These are phyloP conservation scores for Ilyonectria destructans DNA, from an alignment of 2,329 filamentous ascomycete genomes.

Conservation along the genomic window DNA sequence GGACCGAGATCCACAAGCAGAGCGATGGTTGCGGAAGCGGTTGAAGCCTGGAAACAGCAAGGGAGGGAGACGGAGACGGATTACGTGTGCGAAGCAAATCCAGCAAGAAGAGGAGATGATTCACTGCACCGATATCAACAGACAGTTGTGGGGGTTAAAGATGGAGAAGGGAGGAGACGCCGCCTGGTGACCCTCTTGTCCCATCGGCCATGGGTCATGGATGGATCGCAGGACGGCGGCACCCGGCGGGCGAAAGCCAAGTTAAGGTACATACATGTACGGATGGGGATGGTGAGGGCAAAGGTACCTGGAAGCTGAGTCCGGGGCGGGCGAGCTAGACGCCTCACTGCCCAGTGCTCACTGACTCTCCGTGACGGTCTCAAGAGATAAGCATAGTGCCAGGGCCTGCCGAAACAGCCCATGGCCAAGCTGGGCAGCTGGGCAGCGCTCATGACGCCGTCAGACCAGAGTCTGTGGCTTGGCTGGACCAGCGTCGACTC, in stretches of 20 bases:
- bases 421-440: conserved; percentile 21
- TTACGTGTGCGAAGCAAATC: not conserved
- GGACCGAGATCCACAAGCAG: conserved; percentile 13
- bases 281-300: conserved; percentile 6
- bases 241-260: conserved; percentile 21
- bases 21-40: not conserved
- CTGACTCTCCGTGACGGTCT: conserved; percentile 36
- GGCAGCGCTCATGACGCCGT: conserved; percentile 17
- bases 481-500: not conserved
- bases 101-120: not conserved
- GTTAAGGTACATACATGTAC: not conserved
- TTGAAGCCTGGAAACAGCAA: conserved; percentile 38
- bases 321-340: conserved; percentile 35
- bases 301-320: not conserved
- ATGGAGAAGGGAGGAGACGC: conserved; percentile 15
- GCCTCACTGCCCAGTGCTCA: conserved; percentile 31
- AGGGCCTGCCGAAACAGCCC: conserved; percentile 17
- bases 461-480: not conserved
- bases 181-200: conserved; percentile 22
- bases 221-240: conserved; percentile 30
- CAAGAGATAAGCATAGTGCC: conserved; percentile 49
- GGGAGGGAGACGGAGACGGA: conserved; percentile 35
- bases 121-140: not conserved
- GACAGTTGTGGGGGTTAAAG: conserved; percentile 2
- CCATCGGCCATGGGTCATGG: conserved; percentile 8